Evolutionary conservation across 2,329 filamentous ascomycete species (phyloP), one percentile per base, ranked within the genome.

Genomic region (Fusarium keratoplasticum): DNA sequence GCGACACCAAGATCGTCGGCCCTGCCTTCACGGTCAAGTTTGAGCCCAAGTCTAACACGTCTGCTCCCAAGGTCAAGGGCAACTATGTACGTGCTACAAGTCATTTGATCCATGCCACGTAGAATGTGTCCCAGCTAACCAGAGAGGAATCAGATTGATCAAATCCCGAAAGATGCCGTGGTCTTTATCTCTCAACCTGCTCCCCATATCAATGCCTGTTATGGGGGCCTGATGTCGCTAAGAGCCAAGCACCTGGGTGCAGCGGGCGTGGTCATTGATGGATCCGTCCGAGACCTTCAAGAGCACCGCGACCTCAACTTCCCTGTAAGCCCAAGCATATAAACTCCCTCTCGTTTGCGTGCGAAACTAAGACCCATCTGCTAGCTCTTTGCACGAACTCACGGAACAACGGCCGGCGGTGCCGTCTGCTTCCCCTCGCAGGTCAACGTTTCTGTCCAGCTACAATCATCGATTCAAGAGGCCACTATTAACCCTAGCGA

Each of bases 171-270:
- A 18, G 61, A 63, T 3, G 52, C 73, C 2, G 69, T 75, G 0
- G 35, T 75, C 4, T 70, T 75, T 0, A 66, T 75, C 1, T 75
- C 71, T 0, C 64, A 71, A 16, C 72, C 72, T 1, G 36, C 58
- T 27, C 68, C 65, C 0, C 61, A 67, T 3, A 64, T 74, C 8
- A 74, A 74, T 31, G 69, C 69, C 4, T 68, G 70, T 1, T 75
- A 75, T 8, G 71, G 72, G 0, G 72, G 72, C 4, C 11, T 75
- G 2, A 74, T 75, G 72, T 67, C 66, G 11, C 50, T 70, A 2
- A 57, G 72, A 1, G 72, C 72, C 0, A 72, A 70, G 27, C 58
- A 65, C 14, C 64, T 66, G 1, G 71, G 54, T 5, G 71, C 71
- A 0, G 25, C 33, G 0, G 72, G 72, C 7, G 70, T 71, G 0